Conservation (phyloP, 1,139 yeast genomes). For the Scheffersomyces stambukii region DNA sequence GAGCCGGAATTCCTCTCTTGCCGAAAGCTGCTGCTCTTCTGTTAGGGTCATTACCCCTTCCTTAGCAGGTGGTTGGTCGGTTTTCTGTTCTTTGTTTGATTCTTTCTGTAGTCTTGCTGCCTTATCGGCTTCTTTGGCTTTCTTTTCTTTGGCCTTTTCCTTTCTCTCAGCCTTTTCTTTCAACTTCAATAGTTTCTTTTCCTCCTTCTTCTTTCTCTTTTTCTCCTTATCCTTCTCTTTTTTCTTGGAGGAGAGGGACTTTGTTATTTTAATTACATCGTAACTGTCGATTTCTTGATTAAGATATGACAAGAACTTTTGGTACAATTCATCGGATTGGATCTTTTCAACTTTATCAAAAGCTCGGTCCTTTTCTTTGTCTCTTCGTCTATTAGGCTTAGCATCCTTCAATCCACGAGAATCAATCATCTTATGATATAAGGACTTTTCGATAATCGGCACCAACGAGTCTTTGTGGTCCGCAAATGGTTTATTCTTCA, state of each 20-base stretch:
- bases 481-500: conserved; percentile 21
- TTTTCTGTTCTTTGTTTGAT: too few relatives aligned
- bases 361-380: conserved; percentile 7
- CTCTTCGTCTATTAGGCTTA: conserved; percentile 1
- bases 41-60: too few relatives aligned
- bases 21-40: too few relatives aligned
- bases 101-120: too few relatives aligned
- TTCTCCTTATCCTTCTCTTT: conserved; percentile 6
- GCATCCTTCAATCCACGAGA: conserved; percentile 1
- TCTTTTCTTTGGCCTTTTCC: conserved; percentile 4
- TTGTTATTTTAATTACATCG: conserved; percentile 11
- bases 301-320: conserved; percentile 8
- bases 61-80: too few relatives aligned
- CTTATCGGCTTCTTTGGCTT: background rate
- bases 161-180: conserved; percentile 6
- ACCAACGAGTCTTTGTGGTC: conserved; percentile 18
- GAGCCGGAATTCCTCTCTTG: too few relatives aligned
- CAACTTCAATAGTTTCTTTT: conserved; percentile 3
- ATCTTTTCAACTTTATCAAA: conserved; percentile 12
- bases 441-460: conserved; percentile 21
- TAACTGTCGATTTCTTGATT: conserved; percentile 9
- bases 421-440: conserved; percentile 19
- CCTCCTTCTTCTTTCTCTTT: conserved; percentile 9
- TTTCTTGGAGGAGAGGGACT: conserved; percentile 4
- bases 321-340: conserved; percentile 11